Percentiles rank a stretch among this genome's conserved stretches.
Evolutionary conservation across 805 yeast species (phyloP).

Genomic region (Lachancea waltii): DNA sequence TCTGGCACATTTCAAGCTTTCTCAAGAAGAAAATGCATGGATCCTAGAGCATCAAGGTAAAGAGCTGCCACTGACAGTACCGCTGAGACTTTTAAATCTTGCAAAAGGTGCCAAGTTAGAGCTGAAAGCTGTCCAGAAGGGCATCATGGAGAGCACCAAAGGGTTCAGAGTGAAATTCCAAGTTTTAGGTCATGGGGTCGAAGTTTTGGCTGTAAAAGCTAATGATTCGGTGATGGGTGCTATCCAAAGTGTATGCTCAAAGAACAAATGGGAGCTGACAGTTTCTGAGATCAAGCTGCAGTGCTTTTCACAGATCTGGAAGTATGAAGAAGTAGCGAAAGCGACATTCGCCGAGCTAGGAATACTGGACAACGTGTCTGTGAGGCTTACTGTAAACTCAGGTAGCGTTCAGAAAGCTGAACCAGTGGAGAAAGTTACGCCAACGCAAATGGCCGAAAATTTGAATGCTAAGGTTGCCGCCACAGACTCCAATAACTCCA

Average conservation of each 20-base stretch:
- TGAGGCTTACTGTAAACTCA: neutral
- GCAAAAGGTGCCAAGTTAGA: slow-evolving; percentile 41
- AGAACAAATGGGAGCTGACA: slow-evolving; percentile 11
- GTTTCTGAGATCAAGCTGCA: slow-evolving; percentile 15
- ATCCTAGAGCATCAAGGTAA: slow-evolving; percentile 28
- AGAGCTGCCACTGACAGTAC: slow-evolving; percentile 35
- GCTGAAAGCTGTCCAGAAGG: slow-evolving; percentile 14
- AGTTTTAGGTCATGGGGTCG: slow-evolving; percentile 18
- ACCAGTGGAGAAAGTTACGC: neutral
- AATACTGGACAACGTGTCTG: slow-evolving; percentile 6
- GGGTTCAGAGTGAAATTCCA: slow-evolving; percentile 31
- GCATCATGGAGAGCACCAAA: slow-evolving; percentile 5
- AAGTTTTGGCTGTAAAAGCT: slow-evolving; percentile 22
- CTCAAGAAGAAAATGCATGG: slow-evolving; percentile 16
- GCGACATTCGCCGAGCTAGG: slow-evolving; percentile 8
- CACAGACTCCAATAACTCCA: neutral
- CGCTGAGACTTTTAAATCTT: slow-evolving; percentile 38
- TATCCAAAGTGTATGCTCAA: slow-evolving; percentile 13
- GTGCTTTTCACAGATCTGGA: slow-evolving; percentile 18
- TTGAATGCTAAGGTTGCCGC: neutral
- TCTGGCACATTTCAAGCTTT: slow-evolving; percentile 35
- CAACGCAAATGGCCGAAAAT: neutral
- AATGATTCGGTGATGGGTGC: slow-evolving; percentile 15
- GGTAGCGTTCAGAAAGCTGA: neutral
- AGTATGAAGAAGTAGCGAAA: slow-evolving; percentile 4